phyloP scores from a whole-genome alignment of 2,329 filamentous ascomycete species.

The Ustulina deusta region DNA sequence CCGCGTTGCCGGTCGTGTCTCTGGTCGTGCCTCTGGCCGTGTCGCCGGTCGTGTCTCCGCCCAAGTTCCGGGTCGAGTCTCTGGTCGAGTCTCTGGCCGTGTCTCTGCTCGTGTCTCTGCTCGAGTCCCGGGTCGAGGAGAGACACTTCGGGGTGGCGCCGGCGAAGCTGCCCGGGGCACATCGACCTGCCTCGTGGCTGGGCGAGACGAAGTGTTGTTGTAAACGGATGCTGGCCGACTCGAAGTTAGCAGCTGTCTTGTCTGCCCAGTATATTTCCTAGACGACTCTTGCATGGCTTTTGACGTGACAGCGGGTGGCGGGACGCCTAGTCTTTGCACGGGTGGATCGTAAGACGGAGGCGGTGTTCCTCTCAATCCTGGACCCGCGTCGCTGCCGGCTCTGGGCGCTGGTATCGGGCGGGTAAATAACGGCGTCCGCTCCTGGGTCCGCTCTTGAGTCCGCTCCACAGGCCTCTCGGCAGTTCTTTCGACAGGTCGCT shows the following conservation, averaged over 20 bases:
- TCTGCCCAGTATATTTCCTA: conserved; percentile 86
- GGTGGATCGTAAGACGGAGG: conserved; percentile 88
- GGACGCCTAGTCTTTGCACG: conserved; percentile 84
- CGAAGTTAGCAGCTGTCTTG: conserved; percentile 78
- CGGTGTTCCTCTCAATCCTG: conserved; percentile 77
- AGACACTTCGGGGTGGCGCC: conserved; percentile 71
- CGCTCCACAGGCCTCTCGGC: conserved; percentile 15
- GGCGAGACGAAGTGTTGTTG: conserved; percentile 62
- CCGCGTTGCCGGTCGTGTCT: conserved; percentile 61
- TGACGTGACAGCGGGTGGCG: conserved; percentile 90
- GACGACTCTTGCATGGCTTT: conserved; percentile 96
- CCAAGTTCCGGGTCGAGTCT: conserved; percentile 59
- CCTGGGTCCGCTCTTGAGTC: conserved; percentile 49
- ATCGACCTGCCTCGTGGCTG: conserved; percentile 69
- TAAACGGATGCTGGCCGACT: conserved; percentile 55
- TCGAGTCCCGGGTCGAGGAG: conserved; percentile 70
- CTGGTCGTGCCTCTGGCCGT: conserved; percentile 59
- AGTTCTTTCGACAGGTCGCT: neutral
- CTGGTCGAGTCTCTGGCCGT: conserved; percentile 54
- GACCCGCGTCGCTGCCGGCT: conserved; percentile 59
- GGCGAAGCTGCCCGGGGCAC: conserved; percentile 75
- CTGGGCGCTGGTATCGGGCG: conserved; percentile 57
- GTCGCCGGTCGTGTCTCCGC: conserved; percentile 55
- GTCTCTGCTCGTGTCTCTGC: conserved; percentile 55
- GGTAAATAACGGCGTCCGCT: conserved; percentile 54